These are phyloP conservation scores for Alternaria incomplexa DNA, from an alignment of 2,329 filamentous ascomycete species.

Conservation along the genomic window DNA sequence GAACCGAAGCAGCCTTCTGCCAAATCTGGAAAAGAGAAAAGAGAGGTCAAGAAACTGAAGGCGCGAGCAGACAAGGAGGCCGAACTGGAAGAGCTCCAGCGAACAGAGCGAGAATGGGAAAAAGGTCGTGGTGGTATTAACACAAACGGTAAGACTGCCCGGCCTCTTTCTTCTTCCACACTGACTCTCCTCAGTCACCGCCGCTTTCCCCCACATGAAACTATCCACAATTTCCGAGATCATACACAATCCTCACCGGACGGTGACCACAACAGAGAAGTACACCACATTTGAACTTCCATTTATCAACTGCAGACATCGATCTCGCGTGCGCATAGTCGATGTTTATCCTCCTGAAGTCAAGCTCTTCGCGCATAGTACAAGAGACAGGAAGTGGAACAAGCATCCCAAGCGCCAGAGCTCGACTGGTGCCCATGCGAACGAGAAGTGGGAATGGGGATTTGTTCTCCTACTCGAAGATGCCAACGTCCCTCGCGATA, in stretches of 20 bases:
- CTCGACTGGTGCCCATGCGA: conserved; percentile 39
- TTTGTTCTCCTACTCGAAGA: conserved; percentile 83
- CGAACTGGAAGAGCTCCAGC: conserved; percentile 32
- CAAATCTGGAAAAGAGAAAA: conserved; percentile 36
- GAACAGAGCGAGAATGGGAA: conserved; percentile 22
- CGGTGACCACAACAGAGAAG: conserved; percentile 28
- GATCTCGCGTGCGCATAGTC: conserved; percentile 74
- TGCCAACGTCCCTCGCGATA: conserved; percentile 49
- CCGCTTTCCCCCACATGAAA: conserved; percentile 49
- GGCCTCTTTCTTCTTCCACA: neutral
- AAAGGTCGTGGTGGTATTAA: conserved; percentile 40
- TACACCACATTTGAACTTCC: conserved; percentile 62
- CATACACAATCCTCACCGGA: conserved; percentile 53
- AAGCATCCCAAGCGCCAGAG: conserved; percentile 47
- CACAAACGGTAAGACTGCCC: conserved; percentile 46
- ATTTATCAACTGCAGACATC: conserved; percentile 76
- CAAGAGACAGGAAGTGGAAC: conserved; percentile 46
- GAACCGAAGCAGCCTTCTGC: conserved; percentile 26
- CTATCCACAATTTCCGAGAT: conserved; percentile 53
- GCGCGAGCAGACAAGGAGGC: conserved; percentile 43
- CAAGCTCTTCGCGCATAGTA: conserved; percentile 69
- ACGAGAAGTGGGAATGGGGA: conserved; percentile 77
- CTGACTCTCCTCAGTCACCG: conserved; percentile 52
- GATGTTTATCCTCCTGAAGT: conserved; percentile 77
- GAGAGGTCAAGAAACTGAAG: conserved; percentile 47